These are phyloP conservation scores for Penicillium sclerotiorum DNA, from an alignment of 2,329 filamentous ascomycete species.

Conservation along the genomic window DNA sequence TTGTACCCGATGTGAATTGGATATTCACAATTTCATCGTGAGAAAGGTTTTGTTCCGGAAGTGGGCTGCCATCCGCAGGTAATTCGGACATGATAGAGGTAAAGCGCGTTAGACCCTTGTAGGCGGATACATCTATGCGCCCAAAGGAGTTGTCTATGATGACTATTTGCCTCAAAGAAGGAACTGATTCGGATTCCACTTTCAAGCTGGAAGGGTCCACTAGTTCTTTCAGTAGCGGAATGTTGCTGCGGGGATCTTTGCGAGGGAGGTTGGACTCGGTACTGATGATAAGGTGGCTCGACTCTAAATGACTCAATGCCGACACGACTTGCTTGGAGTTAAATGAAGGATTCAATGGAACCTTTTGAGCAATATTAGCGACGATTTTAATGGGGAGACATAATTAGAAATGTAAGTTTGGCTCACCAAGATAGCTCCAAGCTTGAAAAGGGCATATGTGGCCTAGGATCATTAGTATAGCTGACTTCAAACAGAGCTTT, in stretches of 20 bases:
- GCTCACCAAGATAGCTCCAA: slow-evolving; percentile 80
- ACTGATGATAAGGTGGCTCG: slow-evolving; percentile 77
- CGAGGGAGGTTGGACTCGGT: slow-evolving; percentile 80
- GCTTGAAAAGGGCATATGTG: slow-evolving; percentile 88
- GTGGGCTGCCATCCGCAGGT: slow-evolving; percentile 38
- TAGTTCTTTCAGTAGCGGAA: slow-evolving; percentile 59
- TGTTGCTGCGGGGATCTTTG: slow-evolving; percentile 63
- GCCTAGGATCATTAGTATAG: slow-evolving; percentile 34
- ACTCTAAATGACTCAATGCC: slow-evolving; percentile 74
- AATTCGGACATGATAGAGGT: slow-evolving; percentile 48
- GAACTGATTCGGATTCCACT: slow-evolving; percentile 61
- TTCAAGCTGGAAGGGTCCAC: slow-evolving; percentile 49
- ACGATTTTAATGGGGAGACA: background rate
- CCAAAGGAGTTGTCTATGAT: slow-evolving; percentile 75
- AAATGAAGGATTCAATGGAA: slow-evolving; percentile 92
- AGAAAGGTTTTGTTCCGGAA: slow-evolving; percentile 54
- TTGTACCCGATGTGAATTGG: slow-evolving; percentile 97
- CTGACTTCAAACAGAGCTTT: slow-evolving; percentile 5
- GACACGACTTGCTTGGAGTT: slow-evolving; percentile 75
- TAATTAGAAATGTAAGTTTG: background rate
- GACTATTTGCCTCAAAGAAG: slow-evolving; percentile 70
- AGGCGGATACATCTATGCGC: slow-evolving; percentile 50
- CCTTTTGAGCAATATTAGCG: slow-evolving; percentile 43
- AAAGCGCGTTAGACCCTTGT: slow-evolving; percentile 52
- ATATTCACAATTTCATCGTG: slow-evolving; percentile 83